These are phyloP conservation scores for Choricystis sp. DNA, from an alignment of 139 green algal genomes.

Conservation along the genomic window DNA sequence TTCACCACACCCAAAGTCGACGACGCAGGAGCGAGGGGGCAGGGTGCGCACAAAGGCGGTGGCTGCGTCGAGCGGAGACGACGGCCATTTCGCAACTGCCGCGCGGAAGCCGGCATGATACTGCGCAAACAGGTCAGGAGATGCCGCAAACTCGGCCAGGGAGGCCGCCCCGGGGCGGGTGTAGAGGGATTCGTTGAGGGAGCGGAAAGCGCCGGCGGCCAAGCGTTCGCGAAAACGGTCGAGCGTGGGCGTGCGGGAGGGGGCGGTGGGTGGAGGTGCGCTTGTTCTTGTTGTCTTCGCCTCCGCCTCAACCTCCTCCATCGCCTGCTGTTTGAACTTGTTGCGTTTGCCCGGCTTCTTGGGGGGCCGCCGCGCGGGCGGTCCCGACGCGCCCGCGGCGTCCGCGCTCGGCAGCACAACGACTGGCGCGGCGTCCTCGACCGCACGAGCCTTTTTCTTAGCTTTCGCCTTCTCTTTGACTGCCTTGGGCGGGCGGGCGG, in stretches of 20 bases:
- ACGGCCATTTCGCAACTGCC: constrained; percentile 71
- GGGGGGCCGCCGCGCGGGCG: no score
- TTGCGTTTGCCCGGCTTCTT: no score
- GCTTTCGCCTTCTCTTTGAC: not conserved
- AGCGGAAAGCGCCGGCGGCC: constrained; percentile 70
- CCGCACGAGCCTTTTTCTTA: no score
- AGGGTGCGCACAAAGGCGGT: constrained; percentile 35
- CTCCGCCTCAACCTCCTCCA: not conserved
- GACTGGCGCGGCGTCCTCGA: no score
- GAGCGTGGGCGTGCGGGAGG: no score
- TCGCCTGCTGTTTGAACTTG: not conserved
- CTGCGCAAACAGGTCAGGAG: constrained; percentile 51
- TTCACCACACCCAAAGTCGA: constrained; percentile 94
- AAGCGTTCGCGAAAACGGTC: constrained; percentile 52
- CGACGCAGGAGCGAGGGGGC: constrained; percentile 29
- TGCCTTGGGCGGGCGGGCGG: not conserved
- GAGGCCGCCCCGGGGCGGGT: constrained; percentile 46
- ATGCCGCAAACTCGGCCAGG: constrained; percentile 39
- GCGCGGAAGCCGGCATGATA: constrained; percentile 79
- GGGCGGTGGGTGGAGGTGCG: no score
- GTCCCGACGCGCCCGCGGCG: no score
- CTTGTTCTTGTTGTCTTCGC: no score
- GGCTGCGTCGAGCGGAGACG: constrained; percentile 63
- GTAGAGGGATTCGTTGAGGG: constrained; percentile 94
- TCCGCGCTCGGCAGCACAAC: no score